A percentile compares a stretch with the other conserved stretches of the same genome.
phyloP scores from a whole-genome alignment of 108 stramenopile genomes.

The Cyclostephanos tholiformis region DNA sequence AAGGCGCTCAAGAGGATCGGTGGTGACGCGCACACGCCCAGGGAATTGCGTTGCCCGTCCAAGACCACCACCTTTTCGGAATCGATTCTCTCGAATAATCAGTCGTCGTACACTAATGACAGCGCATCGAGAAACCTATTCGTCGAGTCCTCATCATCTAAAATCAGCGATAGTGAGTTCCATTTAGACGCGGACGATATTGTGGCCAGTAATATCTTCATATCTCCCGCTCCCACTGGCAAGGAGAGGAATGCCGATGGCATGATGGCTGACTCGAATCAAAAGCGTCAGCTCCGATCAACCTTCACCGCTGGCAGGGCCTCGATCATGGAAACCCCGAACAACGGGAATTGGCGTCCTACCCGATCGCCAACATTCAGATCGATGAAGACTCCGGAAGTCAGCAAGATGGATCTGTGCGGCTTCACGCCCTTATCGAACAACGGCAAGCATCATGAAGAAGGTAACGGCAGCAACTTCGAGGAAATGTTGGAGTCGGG shows the following conservation, averaged over 20 bases:
- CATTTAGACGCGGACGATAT: constrained; percentile 12
- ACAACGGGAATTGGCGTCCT: constrained; percentile 4
- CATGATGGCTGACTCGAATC: constrained; percentile 6
- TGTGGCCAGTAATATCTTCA: constrained; percentile 30
- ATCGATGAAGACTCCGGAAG: constrained; percentile 37
- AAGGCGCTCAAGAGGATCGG: constrained; percentile 1
- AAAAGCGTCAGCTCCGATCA: constrained; percentile 27
- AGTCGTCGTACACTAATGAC: constrained; percentile 10
- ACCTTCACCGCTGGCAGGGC: constrained; percentile 34
- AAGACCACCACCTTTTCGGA: constrained; percentile 22
- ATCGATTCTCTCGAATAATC: constrained; percentile 21
- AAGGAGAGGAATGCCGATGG: neutral
- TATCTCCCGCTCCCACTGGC: constrained; percentile 23
- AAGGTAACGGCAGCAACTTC: constrained; percentile 13
- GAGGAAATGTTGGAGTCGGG: constrained; percentile 29
- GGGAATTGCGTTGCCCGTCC: neutral
- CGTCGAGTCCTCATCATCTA: constrained; percentile 14
- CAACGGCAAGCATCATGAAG: constrained; percentile 12
- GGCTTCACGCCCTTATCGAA: constrained; percentile 46
- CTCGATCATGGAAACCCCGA: constrained; percentile 43
- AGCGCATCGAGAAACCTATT: constrained; percentile 26
- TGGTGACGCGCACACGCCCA: constrained; percentile 10
- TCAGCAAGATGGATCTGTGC: constrained; percentile 17
- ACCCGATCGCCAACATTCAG: constrained; percentile 15
- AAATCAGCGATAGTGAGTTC: neutral